Evolutionary conservation across 805 yeast genomes (phyloP).

Genomic region (Candida cerambycidarum): DNA sequence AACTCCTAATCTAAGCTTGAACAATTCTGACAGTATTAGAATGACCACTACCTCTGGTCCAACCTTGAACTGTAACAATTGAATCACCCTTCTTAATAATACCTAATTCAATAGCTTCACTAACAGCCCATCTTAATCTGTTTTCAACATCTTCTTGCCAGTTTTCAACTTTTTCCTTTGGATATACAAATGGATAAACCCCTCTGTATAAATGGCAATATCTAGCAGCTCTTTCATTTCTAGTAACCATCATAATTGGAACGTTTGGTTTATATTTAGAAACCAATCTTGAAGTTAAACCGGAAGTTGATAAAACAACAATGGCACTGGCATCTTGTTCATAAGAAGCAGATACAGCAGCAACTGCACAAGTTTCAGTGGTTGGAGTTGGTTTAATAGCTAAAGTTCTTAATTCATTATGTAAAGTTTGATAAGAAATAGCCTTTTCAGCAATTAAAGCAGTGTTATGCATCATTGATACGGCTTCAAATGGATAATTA

Average conservation of each 20-base stretch:
- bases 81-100: slow-evolving; percentile 84
- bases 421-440: slow-evolving; percentile 79
- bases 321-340: slow-evolving; percentile 97
- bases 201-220: slow-evolving; percentile 97
- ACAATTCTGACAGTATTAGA: slow-evolving; percentile 96
- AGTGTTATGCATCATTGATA: slow-evolving; percentile 98
- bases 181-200: slow-evolving; percentile 94
- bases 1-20: slow-evolving; percentile 51
- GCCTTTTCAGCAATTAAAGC: slow-evolving; percentile 96
- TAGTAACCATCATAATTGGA: slow-evolving; percentile 97
- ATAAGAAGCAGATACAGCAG: slow-evolving; percentile 94
- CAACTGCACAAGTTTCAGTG: slow-evolving; percentile 94
- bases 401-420: slow-evolving; percentile 83
- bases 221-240: slow-evolving; percentile 92
- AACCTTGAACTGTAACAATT: slow-evolving; percentile 95
- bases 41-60: slow-evolving; percentile 98
- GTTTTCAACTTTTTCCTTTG: slow-evolving; percentile 61
- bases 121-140: slow-evolving; percentile 90
- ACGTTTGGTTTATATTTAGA: slow-evolving; percentile 97
- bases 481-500: slow-evolving; percentile 96
- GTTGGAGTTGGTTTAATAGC: slow-evolving; percentile 89
- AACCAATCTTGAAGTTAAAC: slow-evolving; percentile 91
- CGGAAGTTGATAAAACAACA: slow-evolving; percentile 92
- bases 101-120: slow-evolving; percentile 84
- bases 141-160: slow-evolving; percentile 97